Percentiles rank a stretch among this genome's conserved stretches.
Conservation (phyloP, 163 green algal genomes). For the Prototheca cutis region DNA sequence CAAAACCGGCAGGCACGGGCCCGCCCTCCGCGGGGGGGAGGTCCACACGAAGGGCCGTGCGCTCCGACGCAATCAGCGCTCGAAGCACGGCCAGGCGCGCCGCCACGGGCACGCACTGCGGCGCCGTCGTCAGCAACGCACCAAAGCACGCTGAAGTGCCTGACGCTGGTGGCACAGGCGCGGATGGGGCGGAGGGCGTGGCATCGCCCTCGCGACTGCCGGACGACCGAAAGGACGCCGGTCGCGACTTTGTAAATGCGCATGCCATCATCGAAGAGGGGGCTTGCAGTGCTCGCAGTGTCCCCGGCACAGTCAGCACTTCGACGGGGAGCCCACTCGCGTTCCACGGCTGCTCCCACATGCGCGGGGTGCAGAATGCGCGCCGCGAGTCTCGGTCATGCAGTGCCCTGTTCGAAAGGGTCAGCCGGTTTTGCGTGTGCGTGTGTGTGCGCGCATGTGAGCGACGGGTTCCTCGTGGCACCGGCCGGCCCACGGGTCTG, state of each 20-base stretch:
- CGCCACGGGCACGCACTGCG: slow-evolving; percentile 54
- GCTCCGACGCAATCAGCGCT: slow-evolving; percentile 52
- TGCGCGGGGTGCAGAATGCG: slow-evolving; percentile 54
- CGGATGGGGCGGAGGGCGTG: neutral
- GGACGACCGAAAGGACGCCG: no score
- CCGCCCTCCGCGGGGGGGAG: slow-evolving; percentile 9
- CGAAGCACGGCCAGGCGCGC: slow-evolving; percentile 52
- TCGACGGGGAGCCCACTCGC: neutral
- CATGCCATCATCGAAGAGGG: no score
- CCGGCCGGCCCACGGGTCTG: neutral
- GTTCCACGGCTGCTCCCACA: slow-evolving; percentile 71
- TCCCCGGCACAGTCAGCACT: neutral
- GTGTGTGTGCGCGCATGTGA: neutral
- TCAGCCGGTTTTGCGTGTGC: neutral
- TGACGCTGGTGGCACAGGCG: neutral
- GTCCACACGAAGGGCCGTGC: slow-evolving; percentile 8
- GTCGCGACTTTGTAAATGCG: no score
- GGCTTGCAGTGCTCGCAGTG: neutral
- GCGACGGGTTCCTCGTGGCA: neutral
- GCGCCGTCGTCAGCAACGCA: slow-evolving; percentile 39
- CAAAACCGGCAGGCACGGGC: neutral
- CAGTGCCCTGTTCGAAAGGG: slow-evolving; percentile 25
- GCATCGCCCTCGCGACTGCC: neutral
- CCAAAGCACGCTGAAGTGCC: slow-evolving; percentile 22
- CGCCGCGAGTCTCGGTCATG: slow-evolving; percentile 64